These are phyloP conservation scores for Carpinus viminea DNA, from an alignment of 306 rosid genomes.

Conservation along the genomic window DNA sequence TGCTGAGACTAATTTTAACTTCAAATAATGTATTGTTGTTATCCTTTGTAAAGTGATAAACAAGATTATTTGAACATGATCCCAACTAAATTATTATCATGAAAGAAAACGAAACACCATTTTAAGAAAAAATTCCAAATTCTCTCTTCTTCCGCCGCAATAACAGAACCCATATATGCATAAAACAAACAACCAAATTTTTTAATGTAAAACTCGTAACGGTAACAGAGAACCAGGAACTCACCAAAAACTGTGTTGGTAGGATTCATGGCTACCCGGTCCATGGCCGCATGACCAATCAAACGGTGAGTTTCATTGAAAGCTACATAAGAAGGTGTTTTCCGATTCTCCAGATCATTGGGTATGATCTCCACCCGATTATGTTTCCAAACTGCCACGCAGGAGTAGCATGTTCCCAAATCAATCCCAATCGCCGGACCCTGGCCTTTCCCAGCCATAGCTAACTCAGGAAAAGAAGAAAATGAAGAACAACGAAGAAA, in stretches of 20 bases:
- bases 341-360: constrained; percentile 48
- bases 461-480: background rate
- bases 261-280: constrained; percentile 47
- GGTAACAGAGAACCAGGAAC: background rate
- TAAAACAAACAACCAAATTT: background rate
- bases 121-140: too few species aligned
- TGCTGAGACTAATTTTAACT: too few species aligned
- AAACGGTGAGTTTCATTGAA: constrained; percentile 45
- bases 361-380: constrained; percentile 56
- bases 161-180: background rate
- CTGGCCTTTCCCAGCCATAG: constrained; percentile 47
- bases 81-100: too few species aligned
- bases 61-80: too few species aligned
- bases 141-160: too few species aligned
- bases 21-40: too few species aligned
- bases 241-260: constrained; percentile 45
- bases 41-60: too few species aligned
- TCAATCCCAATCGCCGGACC: constrained; percentile 60
- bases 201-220: too few species aligned
- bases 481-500: too few species aligned
- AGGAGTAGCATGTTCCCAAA: constrained; percentile 48
- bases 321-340: constrained; percentile 49
- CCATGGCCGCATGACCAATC: constrained; percentile 39
- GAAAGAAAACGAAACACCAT: too few species aligned
- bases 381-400: constrained; percentile 51